Base-by-base conservation (phyloP, 208 protist genomes). In the Leishmania guyanensis region DNA sequence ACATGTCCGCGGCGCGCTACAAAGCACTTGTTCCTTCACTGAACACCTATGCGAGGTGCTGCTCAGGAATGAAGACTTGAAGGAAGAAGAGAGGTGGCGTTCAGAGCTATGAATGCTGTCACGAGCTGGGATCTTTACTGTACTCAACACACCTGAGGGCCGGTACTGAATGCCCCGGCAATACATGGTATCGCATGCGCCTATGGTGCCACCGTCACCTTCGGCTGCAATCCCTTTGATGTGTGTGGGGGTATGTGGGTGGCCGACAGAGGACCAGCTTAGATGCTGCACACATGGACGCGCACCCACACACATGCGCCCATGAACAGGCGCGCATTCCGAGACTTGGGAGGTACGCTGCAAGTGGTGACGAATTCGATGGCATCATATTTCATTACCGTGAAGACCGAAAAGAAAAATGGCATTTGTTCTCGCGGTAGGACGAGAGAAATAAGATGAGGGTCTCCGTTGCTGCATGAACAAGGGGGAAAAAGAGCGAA, bases 351-450 rank as follows among this genome's bases (percentile, higher is more conserved):
- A 33, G 12, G 29, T 39, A 39, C 29, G 62, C 29, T 39, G 62
- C 5, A 36, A 12, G 9, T 53, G 5, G 46, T 51, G 20, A 26
- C 0, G 53, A 9, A 51, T 73, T 73, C 12, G 22, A 73, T 46
- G 3, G 5, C 46, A 79, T 74, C 14, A 39, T 66, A 17, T 36
- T 74, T 69, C 26, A 53, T 46, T 20, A 65, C 70, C 78, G 65
- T 90, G 84, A 85, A 81, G 56, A 82, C 73, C 70, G 58, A 86
- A 79, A 82, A 53, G 53, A 50, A 14, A 79, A 79, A 66, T 46
- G 43, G 0, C 39, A 69, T 51, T 73, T 26, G 4, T 48, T 73
- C 9, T 73, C 46, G 26, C 39, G 8, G 17, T n/a, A 48, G 39
- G 48, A 14, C 46, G 33, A 70, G 39, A 48, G 20, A 54, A 77